Evolutionary conservation across 2,329 filamentous ascomycete species (phyloP).

Genomic region (Colletotrichum melonis): DNA sequence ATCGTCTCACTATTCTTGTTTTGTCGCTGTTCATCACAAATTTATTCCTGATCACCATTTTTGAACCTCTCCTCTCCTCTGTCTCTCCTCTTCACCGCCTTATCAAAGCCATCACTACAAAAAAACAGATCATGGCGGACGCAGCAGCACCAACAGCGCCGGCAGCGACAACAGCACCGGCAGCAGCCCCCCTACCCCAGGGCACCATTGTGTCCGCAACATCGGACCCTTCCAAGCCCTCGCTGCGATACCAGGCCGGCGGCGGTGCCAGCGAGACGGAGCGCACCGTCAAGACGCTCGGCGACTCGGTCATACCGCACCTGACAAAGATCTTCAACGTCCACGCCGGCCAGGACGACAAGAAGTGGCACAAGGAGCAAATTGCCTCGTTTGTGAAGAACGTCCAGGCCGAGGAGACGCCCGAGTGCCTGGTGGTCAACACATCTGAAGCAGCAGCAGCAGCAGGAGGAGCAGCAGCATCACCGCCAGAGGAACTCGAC

Average conservation of each 20-base stretch:
- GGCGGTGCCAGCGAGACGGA: slow-evolving; percentile 58
- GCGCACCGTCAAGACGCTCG: slow-evolving; percentile 54
- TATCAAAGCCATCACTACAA: background rate
- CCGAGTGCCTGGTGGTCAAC: slow-evolving; percentile 17
- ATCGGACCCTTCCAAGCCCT: background rate
- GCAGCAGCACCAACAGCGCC: background rate
- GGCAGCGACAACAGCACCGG: background rate
- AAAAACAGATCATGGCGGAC: slow-evolving; percentile 23
- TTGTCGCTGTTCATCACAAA: background rate
- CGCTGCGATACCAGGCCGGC: slow-evolving; percentile 51
- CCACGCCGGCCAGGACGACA: slow-evolving; percentile 53
- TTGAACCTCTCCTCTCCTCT: background rate
- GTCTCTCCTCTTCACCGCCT: slow-evolving; percentile 4
- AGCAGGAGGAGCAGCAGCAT: slow-evolving; percentile 37
- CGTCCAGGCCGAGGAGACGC: slow-evolving; percentile 53
- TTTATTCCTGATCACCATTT: background rate
- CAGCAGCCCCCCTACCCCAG: background rate
- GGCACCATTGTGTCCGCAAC: background rate
- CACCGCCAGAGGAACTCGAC: slow-evolving; percentile 51
- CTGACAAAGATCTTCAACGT: slow-evolving; percentile 59
- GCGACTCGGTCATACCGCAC: slow-evolving; percentile 52
- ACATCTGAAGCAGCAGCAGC: slow-evolving; percentile 39
- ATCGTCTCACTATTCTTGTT: slow-evolving; percentile 14
- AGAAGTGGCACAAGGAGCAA: slow-evolving; percentile 58
- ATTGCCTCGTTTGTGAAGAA: slow-evolving; percentile 58